Percentiles rank a stretch among this genome's conserved stretches.
phyloP scores from a whole-genome alignment of 306 rosid genomes.

The Potentilla sterilis region DNA sequence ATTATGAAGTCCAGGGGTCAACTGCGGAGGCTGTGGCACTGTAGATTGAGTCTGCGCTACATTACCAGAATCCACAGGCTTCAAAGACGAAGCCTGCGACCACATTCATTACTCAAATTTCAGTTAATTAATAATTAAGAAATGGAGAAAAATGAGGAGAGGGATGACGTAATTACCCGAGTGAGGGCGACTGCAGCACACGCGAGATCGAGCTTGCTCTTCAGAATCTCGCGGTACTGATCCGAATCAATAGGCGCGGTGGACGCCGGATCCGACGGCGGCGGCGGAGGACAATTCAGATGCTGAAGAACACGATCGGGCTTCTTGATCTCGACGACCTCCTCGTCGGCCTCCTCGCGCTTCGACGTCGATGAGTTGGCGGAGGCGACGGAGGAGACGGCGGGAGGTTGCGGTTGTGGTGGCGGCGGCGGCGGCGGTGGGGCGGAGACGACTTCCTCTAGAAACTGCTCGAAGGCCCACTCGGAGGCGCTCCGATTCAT shows the following conservation, averaged over 20 bases:
- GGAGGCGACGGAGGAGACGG: conserved; percentile 22
- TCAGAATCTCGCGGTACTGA: conserved; percentile 39
- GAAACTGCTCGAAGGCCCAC: conserved; percentile 50
- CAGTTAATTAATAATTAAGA: neutral
- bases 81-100: conserved; percentile 39
- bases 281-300: conserved; percentile 25
- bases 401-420: conserved; percentile 10
- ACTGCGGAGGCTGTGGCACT: conserved; percentile 28
- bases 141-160: neutral
- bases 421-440: conserved; percentile 22
- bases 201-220: conserved; percentile 51
- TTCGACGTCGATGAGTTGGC: conserved; percentile 48
- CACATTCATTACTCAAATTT: conserved; percentile 6
- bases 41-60: conserved; percentile 21
- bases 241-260: conserved; percentile 25
- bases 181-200: conserved; percentile 56
- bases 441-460: conserved; percentile 41
- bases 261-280: conserved; percentile 26
- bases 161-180: conserved; percentile 27
- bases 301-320: conserved; percentile 25
- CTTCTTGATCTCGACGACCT: conserved; percentile 43
- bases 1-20: conserved; percentile 25
- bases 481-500: conserved; percentile 56
- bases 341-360: conserved; percentile 40
- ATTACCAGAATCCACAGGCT: conserved; percentile 31